Percentiles rank a stretch among this genome's conserved stretches.
phyloP scores from a whole-genome alignment of 2,329 filamentous ascomycete genomes.

The Aspergillus awamori region DNA sequence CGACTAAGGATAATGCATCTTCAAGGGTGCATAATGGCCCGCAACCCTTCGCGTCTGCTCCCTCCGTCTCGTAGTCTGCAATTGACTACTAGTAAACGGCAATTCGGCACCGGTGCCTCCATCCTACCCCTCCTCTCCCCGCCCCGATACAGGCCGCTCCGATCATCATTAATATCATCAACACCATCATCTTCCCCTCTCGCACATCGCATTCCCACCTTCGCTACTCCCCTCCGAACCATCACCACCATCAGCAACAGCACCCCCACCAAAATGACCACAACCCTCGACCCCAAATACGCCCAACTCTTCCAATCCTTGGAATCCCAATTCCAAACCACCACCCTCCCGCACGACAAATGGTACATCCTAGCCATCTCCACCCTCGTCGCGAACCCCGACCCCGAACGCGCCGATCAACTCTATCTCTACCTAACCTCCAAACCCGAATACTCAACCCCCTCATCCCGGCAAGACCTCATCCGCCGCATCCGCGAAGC shows the following conservation, averaged over 20 bases:
- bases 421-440: constrained; percentile 61
- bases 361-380: constrained; percentile 44
- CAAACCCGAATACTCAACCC: constrained; percentile 48
- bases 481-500: constrained; percentile 55
- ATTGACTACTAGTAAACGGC: background rate
- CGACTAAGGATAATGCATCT: background rate
- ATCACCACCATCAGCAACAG: background rate
- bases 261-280: constrained; percentile 21
- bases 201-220: background rate
- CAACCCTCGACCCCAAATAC: constrained; percentile 32
- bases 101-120: background rate
- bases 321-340: constrained; percentile 32
- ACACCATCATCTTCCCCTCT: background rate
- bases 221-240: background rate
- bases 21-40: background rate
- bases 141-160: background rate
- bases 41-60: background rate
- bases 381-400: constrained; percentile 53
- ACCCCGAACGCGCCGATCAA: constrained; percentile 55
- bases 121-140: background rate
- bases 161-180: background rate
- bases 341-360: constrained; percentile 30
- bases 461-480: constrained; percentile 35
- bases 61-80: background rate
- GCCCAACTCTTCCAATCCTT: constrained; percentile 33